These are phyloP conservation scores for Pythium phragmitis DNA, from an alignment of 352 stramenopile species.

Conservation along the genomic window DNA sequence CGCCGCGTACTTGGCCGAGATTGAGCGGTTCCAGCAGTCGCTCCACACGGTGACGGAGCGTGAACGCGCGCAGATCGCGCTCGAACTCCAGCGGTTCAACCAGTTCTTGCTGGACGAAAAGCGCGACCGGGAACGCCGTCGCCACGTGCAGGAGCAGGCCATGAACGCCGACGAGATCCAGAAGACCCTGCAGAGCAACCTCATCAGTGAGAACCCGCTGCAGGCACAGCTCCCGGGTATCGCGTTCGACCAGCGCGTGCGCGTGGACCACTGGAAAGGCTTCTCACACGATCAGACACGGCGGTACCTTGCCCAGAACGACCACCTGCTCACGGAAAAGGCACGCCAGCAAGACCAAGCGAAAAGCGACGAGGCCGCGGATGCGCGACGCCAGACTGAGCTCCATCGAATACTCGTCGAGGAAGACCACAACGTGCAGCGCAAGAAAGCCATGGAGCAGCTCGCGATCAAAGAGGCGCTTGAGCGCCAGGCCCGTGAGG, in stretches of 20 bases:
- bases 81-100: constrained; percentile 60
- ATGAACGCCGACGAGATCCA: constrained; percentile 59
- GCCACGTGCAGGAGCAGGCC: constrained; percentile 44
- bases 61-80: constrained; percentile 42
- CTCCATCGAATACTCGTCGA: constrained; percentile 45
- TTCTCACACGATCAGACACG: constrained; percentile 63
- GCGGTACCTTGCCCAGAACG: constrained; percentile 53
- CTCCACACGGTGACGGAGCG: constrained; percentile 56
- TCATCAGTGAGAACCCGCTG: constrained; percentile 70
- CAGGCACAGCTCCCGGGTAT: constrained; percentile 45
- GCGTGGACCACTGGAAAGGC: constrained; percentile 81
- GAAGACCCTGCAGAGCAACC: constrained; percentile 52
- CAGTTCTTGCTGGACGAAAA: constrained; percentile 45
- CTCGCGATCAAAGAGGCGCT: constrained; percentile 51
- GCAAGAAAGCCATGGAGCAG: constrained; percentile 46
- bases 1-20: constrained; percentile 48
- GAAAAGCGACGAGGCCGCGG: constrained; percentile 35
- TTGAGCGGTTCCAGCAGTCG: constrained; percentile 54
- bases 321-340: constrained; percentile 56
- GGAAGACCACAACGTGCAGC: constrained; percentile 53
- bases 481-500: constrained; percentile 49
- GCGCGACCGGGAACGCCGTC: constrained; percentile 35
- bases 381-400: constrained; percentile 36
- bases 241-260: constrained; percentile 51
- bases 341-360: constrained; percentile 37